phyloP scores from a whole-genome alignment of 257 asterid genomes.

The Forsythia viridissima region DNA sequence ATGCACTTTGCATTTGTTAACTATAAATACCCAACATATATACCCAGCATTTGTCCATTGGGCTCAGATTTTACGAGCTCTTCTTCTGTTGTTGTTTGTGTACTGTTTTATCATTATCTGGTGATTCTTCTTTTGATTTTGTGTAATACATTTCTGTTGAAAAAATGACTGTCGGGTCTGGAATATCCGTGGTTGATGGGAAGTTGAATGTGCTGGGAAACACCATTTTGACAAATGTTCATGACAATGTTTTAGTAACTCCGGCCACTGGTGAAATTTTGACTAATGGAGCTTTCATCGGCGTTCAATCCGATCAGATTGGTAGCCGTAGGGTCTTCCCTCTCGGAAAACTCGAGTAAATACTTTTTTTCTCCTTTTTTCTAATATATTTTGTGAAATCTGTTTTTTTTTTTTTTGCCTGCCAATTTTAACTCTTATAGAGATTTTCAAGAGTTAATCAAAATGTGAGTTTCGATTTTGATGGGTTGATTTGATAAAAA shows the following conservation, averaged over 20 bases:
- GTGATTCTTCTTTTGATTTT: background rate
- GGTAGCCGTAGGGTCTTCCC: conserved; percentile 81
- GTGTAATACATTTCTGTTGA: background rate
- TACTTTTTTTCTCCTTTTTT: conserved; percentile 5
- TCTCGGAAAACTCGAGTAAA: conserved; percentile 73
- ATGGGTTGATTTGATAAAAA: background rate
- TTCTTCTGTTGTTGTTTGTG: background rate
- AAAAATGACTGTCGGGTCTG: conserved; percentile 52
- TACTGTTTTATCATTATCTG: background rate
- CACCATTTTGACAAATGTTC: conserved; percentile 59
- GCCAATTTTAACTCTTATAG: too few species aligned
- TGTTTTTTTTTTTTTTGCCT: too few species aligned
- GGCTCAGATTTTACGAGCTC: background rate
- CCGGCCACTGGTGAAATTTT: conserved; percentile 68
- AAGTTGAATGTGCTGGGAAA: conserved; percentile 65
- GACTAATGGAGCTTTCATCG: conserved; percentile 74
- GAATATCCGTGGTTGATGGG: conserved; percentile 63
- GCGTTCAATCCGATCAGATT: conserved; percentile 64
- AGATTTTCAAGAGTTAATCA: background rate
- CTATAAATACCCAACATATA: background rate
- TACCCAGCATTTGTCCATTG: background rate
- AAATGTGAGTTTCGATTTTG: background rate
- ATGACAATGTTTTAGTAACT: conserved; percentile 51
- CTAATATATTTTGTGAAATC: background rate
- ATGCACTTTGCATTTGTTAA: background rate